A percentile compares a stretch with the other conserved stretches of the same genome.
Conservation (phyloP, 2,329 filamentous ascomycete species). For the Paraphaeosphaeria minitans region DNA sequence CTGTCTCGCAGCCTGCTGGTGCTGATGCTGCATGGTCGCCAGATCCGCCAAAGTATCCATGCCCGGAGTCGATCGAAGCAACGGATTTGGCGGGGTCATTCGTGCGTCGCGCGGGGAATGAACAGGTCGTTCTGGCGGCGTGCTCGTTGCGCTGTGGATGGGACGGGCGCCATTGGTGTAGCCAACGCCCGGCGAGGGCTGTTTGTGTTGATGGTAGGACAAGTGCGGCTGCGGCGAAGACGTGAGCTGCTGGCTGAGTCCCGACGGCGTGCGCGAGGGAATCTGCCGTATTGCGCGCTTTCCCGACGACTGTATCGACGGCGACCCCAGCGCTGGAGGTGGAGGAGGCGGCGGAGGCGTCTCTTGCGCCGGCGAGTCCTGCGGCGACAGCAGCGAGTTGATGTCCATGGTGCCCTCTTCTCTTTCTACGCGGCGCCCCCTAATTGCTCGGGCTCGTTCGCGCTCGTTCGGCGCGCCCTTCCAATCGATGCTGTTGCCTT, state of each 20-base stretch:
- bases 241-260: slow-evolving; percentile 51
- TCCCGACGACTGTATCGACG: slow-evolving; percentile 36
- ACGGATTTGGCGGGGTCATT: slow-evolving; percentile 40
- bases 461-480: no score
- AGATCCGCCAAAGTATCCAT: slow-evolving; percentile 58
- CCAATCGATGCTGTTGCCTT: slow-evolving; percentile 1
- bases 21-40: slow-evolving; percentile 54
- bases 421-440: slow-evolving; percentile 2
- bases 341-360: slow-evolving; percentile 42
- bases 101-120: slow-evolving; percentile 40
- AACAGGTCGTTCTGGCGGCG: slow-evolving; percentile 32
- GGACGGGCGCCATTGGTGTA: slow-evolving; percentile 38
- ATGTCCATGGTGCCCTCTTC: slow-evolving; percentile 51
- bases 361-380: slow-evolving; percentile 49
- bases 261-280: slow-evolving; percentile 49
- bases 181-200: slow-evolving; percentile 35
- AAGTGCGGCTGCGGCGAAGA: slow-evolving; percentile 41
- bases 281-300: slow-evolving; percentile 41
- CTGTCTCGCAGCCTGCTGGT: slow-evolving; percentile 49
- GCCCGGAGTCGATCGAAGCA: slow-evolving; percentile 52
- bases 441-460: background rate
- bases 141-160: slow-evolving; percentile 40
- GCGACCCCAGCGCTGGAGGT: slow-evolving; percentile 32
- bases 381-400: slow-evolving; percentile 55
- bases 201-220: slow-evolving; percentile 43